Evolutionary conservation across 768 basidiomycete genomes (phyloP).

Genomic region (Rhodotorula taiwanensis): DNA sequence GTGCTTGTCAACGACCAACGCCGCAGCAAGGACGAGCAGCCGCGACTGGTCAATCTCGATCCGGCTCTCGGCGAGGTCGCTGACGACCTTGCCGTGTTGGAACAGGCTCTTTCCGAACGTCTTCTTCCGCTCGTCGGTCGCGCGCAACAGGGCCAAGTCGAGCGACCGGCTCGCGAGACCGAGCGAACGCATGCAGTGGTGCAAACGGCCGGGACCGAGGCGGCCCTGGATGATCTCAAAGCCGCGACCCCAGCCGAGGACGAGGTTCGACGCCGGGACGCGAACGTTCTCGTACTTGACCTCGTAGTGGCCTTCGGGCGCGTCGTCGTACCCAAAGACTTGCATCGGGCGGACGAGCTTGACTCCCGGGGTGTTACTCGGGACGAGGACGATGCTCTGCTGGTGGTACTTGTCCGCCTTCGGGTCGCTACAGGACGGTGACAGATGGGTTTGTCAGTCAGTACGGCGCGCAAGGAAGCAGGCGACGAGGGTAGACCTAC

Average conservation of each 20-base stretch:
- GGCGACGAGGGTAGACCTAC: not conserved
- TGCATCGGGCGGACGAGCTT: conserved; percentile 85
- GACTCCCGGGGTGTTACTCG: conserved; percentile 75
- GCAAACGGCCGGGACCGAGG: conserved; percentile 53
- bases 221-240: conserved; percentile 98
- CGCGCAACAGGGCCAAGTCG: conserved; percentile 79
- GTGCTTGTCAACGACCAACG: conserved; percentile 68
- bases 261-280: conserved; percentile 71
- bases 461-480: not conserved
- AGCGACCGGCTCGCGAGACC: conserved; percentile 78
- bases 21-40: conserved; percentile 84
- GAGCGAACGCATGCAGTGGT: conserved; percentile 75
- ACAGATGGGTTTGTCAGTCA: not conserved
- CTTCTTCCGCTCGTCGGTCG: conserved; percentile 82
- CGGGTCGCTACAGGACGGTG: not conserved
- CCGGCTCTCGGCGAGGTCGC: conserved; percentile 82
- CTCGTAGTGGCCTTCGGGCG: conserved; percentile 87
- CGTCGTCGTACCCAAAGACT: conserved; percentile 49
- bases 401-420: conserved; percentile 66
- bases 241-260: conserved; percentile 88
- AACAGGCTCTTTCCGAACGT: conserved; percentile 89
- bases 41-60: conserved; percentile 87
- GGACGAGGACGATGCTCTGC: conserved; percentile 94
- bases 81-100: conserved; percentile 81
- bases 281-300: conserved; percentile 89